These are phyloP conservation scores for Mortierella sp. DNA, from an alignment of 371 early-diverging fungal species.

Conservation along the genomic window DNA sequence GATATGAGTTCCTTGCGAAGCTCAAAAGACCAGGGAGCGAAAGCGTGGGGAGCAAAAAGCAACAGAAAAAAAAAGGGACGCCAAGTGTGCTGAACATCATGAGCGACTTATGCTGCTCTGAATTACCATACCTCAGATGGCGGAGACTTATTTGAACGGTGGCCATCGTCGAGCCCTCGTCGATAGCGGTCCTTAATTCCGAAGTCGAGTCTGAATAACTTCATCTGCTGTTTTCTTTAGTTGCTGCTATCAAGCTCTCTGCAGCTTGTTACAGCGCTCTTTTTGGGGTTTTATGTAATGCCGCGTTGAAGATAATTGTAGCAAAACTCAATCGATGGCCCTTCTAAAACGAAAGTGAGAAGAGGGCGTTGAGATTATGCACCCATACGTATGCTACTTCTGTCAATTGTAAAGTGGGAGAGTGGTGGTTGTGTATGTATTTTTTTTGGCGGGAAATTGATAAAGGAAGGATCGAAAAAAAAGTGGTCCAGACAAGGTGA, in stretches of 20 bases:
- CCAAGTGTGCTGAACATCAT: no score
- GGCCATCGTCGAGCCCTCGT: conserved; percentile 37
- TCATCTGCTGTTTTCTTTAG: conserved; percentile 16
- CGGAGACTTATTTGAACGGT: conserved; percentile 28
- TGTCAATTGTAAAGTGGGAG: not conserved
- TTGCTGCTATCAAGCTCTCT: not conserved
- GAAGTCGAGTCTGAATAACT: conserved; percentile 43
- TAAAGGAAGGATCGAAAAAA: not conserved
- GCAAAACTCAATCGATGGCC: no score
- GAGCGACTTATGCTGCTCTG: no score
- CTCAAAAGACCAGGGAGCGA: conserved; percentile 1
- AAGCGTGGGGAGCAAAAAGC: not conserved
- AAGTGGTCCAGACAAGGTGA: not conserved
- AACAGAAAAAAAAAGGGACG: no score
- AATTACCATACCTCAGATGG: conserved; percentile 47
- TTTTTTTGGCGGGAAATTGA: not conserved
- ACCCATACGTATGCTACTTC: not conserved
- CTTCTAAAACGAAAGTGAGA: not conserved
- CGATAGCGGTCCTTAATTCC: conserved; percentile 47
- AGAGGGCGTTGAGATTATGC: not conserved
- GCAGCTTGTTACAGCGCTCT: no score
- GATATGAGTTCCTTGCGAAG: not conserved
- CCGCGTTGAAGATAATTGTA: no score
- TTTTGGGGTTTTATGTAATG: not conserved
- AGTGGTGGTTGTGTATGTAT: not conserved